These are phyloP conservation scores for Aspergillus uvarum DNA, from an alignment of 2,329 filamentous ascomycete species.

Conservation along the genomic window DNA sequence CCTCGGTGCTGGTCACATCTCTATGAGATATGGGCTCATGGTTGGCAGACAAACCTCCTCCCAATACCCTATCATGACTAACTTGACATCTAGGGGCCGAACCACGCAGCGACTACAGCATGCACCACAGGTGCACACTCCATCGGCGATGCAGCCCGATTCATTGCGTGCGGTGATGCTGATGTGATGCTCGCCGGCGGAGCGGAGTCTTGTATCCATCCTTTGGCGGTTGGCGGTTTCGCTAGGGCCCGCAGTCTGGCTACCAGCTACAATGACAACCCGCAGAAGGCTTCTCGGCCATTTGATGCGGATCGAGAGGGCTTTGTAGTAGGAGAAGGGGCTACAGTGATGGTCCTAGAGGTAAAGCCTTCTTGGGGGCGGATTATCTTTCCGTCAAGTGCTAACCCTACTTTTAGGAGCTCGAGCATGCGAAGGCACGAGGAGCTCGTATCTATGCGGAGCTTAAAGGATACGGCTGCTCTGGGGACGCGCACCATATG, in stretches of 20 bases:
- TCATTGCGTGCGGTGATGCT: conserved; percentile 88
- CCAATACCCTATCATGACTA: conserved; percentile 15
- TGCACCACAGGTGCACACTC: conserved; percentile 96
- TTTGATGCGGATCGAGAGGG: conserved; percentile 79
- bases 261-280: conserved; percentile 73
- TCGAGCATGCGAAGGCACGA: conserved; percentile 79
- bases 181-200: conserved; percentile 96
- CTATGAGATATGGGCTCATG: conserved; percentile 84
- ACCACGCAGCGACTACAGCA: conserved; percentile 88
- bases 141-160: conserved; percentile 87
- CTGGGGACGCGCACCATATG: conserved; percentile 89
- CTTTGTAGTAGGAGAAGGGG: conserved; percentile 91
- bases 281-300: conserved; percentile 72
- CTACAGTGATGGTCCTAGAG: conserved; percentile 83
- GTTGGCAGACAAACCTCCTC: conserved; percentile 31
- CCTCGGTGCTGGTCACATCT: conserved; percentile 88
- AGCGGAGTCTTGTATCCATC: conserved; percentile 92
- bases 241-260: conserved; percentile 82
- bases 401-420: conserved; percentile 52
- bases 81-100: conserved; percentile 64
- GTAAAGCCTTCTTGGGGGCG: conserved; percentile 34
- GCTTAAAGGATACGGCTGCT: conserved; percentile 82
- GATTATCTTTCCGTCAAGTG: neutral
- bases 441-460: conserved; percentile 86
- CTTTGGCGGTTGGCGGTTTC: conserved; percentile 88